A percentile compares a stretch with the other conserved stretches of the same genome.
These are phyloP conservation scores for Globisporangium apiculatum DNA, from an alignment of 352 stramenopile species.

Conservation along the genomic window DNA sequence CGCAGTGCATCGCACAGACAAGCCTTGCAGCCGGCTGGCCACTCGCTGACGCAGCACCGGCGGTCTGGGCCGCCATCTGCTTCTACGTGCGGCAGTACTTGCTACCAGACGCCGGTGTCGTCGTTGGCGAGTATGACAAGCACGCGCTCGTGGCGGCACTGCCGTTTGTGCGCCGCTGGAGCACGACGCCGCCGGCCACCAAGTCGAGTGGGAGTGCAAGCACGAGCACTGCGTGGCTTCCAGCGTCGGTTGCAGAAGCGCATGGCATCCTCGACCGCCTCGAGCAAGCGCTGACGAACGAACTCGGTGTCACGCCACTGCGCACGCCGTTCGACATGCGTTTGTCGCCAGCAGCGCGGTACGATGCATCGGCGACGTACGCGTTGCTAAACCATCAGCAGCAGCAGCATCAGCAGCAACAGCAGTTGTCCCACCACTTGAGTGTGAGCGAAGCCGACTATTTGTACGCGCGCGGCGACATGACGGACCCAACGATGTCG, in stretches of 20 bases:
- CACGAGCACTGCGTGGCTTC: constrained; percentile 34
- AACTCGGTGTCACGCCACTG: constrained; percentile 5
- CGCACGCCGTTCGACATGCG: constrained; percentile 7
- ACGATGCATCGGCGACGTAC: constrained; percentile 10
- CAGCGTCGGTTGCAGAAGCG: constrained; percentile 40
- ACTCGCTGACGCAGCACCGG: constrained; percentile 26
- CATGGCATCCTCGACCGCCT: constrained; percentile 48
- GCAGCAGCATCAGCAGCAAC: background rate
- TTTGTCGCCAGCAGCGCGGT: constrained; percentile 4
- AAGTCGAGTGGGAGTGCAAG: constrained; percentile 12
- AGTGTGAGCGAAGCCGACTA: constrained; percentile 14
- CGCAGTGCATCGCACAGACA: constrained; percentile 22
- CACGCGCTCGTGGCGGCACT: constrained; percentile 39
- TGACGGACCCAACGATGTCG: constrained; percentile 1
- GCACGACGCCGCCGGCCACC: constrained; percentile 23
- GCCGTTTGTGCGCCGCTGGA: constrained; percentile 51
- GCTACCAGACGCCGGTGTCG: constrained; percentile 23
- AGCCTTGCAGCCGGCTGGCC: constrained; percentile 30
- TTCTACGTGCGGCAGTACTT: constrained; percentile 55
- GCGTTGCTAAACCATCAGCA: constrained; percentile 16
- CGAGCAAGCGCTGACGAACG: constrained; percentile 36
- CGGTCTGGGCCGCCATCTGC: constrained; percentile 51
- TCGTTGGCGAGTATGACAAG: constrained; percentile 38
- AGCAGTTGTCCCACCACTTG: constrained; percentile 13
- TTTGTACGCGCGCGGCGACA: constrained; percentile 8